Conservation (phyloP, 2,329 filamentous ascomycete species). For the Verticillium alfalfae region DNA sequence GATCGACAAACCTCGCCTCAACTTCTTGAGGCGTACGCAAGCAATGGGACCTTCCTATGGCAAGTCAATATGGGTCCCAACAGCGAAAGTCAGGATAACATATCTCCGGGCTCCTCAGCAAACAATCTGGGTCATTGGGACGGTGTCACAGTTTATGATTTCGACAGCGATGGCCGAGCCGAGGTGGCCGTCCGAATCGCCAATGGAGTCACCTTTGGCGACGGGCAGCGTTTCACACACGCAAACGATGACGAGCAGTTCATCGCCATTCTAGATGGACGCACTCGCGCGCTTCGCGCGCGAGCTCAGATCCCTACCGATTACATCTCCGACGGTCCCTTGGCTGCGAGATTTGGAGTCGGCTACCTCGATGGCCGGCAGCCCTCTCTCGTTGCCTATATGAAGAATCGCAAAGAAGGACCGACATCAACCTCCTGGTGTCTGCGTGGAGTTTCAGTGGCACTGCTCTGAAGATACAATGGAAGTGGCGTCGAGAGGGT, state of each 20-base stretch:
- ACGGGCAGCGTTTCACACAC: constrained; percentile 9
- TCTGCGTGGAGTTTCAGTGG: constrained; percentile 15
- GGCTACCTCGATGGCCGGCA: constrained; percentile 13
- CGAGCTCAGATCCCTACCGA: constrained; percentile 3
- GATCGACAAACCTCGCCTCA: constrained; percentile 13
- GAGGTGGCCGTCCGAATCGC: constrained; percentile 16
- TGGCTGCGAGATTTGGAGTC: constrained; percentile 11
- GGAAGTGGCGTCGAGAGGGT: constrained; percentile 13
- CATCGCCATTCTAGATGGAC: constrained; percentile 14
- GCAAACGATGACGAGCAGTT: constrained; percentile 12
- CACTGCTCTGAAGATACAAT: constrained; percentile 8
- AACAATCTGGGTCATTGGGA: constrained; percentile 16
- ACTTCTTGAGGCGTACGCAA: constrained; percentile 10
- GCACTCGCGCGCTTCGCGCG: constrained; percentile 11
- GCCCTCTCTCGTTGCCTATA: constrained; percentile 11
- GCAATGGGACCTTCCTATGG: constrained; percentile 14
- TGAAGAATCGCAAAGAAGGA: constrained; percentile 13
- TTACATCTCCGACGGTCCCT: constrained; percentile 6
- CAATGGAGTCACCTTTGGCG: constrained; percentile 14
- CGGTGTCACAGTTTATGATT: constrained; percentile 16
- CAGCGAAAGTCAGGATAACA: constrained; percentile 15
- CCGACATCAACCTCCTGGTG: constrained; percentile 8
- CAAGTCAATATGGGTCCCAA: constrained; percentile 13
- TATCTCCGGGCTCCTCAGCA: constrained; percentile 12
- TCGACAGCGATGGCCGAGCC: constrained; percentile 14